Evolutionary conservation across 2,329 filamentous ascomycete species (phyloP), one percentile per base, ranked within the genome.

Genomic region (Exophiala phaeomuriformis): DNA sequence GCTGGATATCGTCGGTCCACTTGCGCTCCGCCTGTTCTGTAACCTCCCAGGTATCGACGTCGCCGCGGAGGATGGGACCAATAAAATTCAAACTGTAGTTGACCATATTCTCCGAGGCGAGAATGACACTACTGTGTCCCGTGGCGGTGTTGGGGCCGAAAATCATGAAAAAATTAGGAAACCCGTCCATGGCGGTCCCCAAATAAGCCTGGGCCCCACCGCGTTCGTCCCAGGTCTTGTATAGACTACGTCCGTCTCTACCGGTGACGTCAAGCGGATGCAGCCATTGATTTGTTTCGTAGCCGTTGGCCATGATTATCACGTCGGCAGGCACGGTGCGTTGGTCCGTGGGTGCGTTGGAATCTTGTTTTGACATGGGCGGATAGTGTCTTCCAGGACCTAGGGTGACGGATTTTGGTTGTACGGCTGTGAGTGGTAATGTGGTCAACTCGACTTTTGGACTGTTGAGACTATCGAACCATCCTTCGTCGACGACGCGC

Each of bases 131-230:
- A 0, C 73, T 78, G 64, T 86, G 82, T 0, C 82, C 83, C 0
- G 82, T 85, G 0, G 71, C 73, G 0, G 80, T 77, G 63, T 86
- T 86, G 33, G 61, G 82, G 0, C 82, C 82, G 39, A 82, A 75
- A 0, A 84, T 67, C 52, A 83, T 72, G 67, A 85, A 84, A 62
- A 84, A 80, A 63, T 85, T 85, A 2, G 82, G 82, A 61, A 83
- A 84, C 0, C 77, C 77, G 58, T 78, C 77, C 66, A 84, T 69
- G 1, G 76, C 74, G 1, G 76, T 76, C 27, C 76, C 77, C 51
- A 80, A 76, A 63, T 86, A 86, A 0, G 81, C 83, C 56, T 78
- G 79, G 0, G 79, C 70, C 0, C 82, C 83, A n/a, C 80, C 81
- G 48, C 77, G 73, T 27, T 73, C 69, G 1, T 76, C 69, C 82